Percentiles rank a stretch among this genome's conserved stretches.
Evolutionary conservation across 257 asterid genomes (phyloP).

Genomic region (Salvia splendens): DNA sequence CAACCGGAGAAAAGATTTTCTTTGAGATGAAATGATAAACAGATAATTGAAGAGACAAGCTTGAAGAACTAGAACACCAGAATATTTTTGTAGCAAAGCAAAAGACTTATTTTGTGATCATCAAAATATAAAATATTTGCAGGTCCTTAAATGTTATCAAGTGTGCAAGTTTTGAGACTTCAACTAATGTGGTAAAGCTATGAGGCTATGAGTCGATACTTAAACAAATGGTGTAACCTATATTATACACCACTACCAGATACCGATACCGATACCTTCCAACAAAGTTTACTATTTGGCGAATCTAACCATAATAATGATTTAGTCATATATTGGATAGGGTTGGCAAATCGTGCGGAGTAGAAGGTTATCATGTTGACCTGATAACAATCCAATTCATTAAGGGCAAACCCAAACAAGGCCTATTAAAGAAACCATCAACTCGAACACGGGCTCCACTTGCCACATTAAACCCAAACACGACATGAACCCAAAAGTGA

Average conservation of each 20-base stretch:
- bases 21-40: background rate
- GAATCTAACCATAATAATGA: no score
- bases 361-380: no score
- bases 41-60: background rate
- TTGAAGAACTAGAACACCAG: background rate
- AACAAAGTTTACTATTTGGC: background rate
- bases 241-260: background rate
- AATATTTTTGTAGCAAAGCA: background rate
- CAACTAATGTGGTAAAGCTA: background rate
- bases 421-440: no score
- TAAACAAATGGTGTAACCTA: background rate
- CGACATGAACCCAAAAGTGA: no score
- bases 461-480: no score
- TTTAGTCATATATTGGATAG: no score
- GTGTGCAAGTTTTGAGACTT: background rate
- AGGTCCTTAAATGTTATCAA: background rate
- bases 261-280: background rate
- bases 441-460: no score
- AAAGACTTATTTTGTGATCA: background rate
- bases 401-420: no score
- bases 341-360: no score
- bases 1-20: constrained; percentile 1
- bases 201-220: no score
- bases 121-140: background rate
- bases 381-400: no score